Percentiles rank a stretch among this genome's conserved stretches.
phyloP scores from a whole-genome alignment of 208 protist species.

The Leishmania tropica region DNA sequence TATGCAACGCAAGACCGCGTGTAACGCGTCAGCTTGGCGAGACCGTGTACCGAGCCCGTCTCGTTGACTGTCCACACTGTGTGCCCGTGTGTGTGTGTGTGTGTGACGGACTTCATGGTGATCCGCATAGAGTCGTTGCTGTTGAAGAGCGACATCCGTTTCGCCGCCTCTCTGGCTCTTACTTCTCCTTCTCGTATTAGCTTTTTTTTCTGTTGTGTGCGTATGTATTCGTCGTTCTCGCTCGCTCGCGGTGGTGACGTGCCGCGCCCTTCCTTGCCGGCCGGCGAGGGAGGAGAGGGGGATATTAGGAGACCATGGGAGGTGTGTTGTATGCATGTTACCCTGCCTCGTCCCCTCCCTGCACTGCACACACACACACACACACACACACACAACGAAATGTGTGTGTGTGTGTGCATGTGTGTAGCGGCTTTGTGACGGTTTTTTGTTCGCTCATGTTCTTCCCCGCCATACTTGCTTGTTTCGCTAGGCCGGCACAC shows the following conservation, averaged over 20 bases:
- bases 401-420: too few relatives aligned
- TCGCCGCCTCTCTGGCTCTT: neutral
- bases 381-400: too few relatives aligned
- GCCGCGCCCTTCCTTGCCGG: too few relatives aligned
- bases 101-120: neutral
- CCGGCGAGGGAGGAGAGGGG: neutral
- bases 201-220: too few relatives aligned
- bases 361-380: too few relatives aligned
- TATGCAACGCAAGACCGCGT: conserved; percentile 62
- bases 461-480: neutral
- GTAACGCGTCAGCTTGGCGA: neutral
- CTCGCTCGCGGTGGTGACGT: too few relatives aligned
- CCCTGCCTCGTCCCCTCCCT: neutral
- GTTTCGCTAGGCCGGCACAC: neutral
- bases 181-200: neutral
- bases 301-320: too few relatives aligned
- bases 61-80: neutral
- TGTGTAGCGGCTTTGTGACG: too few relatives aligned
- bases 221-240: too few relatives aligned
- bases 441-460: neutral
- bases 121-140: neutral
- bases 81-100: neutral
- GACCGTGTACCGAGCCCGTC: neutral
- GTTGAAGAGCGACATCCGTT: neutral
- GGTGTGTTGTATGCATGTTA: too few relatives aligned